Percentiles rank a stretch among this genome's conserved stretches.
These are phyloP conservation scores for Aspergillus quadricinctus DNA, from an alignment of 2,329 filamentous ascomycete species.

Conservation along the genomic window DNA sequence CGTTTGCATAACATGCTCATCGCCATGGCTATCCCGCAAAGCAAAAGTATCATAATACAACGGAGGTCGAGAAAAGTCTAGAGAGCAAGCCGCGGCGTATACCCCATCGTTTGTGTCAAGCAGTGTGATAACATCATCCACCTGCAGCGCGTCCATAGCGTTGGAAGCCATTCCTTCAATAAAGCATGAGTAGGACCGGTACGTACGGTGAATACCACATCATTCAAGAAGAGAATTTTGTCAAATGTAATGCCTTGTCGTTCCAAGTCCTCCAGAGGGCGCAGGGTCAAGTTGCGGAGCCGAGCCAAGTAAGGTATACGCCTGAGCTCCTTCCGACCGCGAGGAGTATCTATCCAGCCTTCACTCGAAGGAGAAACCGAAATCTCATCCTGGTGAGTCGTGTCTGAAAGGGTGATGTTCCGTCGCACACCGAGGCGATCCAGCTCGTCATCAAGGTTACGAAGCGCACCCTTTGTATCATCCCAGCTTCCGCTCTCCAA, in stretches of 20 bases:
- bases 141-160: constrained; percentile 17
- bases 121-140: constrained; percentile 52
- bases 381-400: constrained; percentile 57
- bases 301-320: constrained; percentile 66
- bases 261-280: constrained; percentile 52
- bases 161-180: constrained; percentile 11
- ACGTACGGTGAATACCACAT: constrained; percentile 42
- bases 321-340: constrained; percentile 53
- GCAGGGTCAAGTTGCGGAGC: constrained; percentile 60
- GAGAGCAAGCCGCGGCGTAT: constrained; percentile 66
- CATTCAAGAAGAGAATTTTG: constrained; percentile 56
- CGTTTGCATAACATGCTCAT: constrained; percentile 58
- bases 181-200: background rate
- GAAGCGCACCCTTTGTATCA: constrained; percentile 59
- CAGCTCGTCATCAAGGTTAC: constrained; percentile 53
- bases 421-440: constrained; percentile 50
- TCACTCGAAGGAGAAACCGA: constrained; percentile 39
- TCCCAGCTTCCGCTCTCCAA: constrained; percentile 68
- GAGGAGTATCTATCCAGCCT: constrained; percentile 62
- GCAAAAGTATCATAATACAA: constrained; percentile 72
- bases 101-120: constrained; percentile 54
- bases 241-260: constrained; percentile 52
- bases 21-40: constrained; percentile 62
- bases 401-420: constrained; percentile 54
- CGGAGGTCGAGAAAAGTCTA: constrained; percentile 65